Percentiles rank a stretch among this genome's conserved stretches.
phyloP scores from a whole-genome alignment of 768 basidiomycete genomes.

The Gymnopilus junonius region DNA sequence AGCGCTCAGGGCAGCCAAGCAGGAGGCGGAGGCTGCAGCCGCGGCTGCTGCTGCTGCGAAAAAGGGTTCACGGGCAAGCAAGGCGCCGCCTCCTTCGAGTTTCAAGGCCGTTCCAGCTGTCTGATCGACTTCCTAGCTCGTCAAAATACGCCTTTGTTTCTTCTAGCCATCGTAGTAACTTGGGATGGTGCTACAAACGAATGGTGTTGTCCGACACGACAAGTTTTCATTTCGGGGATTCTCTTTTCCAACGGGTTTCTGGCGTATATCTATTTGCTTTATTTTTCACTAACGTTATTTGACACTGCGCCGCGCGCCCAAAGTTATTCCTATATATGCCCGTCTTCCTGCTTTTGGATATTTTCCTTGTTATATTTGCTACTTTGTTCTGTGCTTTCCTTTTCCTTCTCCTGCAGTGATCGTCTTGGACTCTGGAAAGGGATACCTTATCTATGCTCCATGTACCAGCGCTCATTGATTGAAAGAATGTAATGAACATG shows the following conservation, averaged over 20 bases:
- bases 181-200: not conserved
- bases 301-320: conserved; percentile 12
- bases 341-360: not conserved
- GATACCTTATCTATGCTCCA: not conserved
- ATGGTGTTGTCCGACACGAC: not conserved
- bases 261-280: not conserved
- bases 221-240: not conserved
- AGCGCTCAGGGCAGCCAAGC: conserved; percentile 68
- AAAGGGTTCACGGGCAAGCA: conserved; percentile 34
- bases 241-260: not conserved
- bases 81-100: conserved; percentile 37
- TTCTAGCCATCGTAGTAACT: no score
- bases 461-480: not conserved
- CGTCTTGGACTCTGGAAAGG: not conserved
- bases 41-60: conserved; percentile 47
- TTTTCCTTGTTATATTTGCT: not conserved
- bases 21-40: conserved; percentile 53
- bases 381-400: not conserved
- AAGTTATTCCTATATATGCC: conserved; percentile 9
- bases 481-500: not conserved
- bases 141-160: not conserved
- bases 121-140: conserved; percentile 4
- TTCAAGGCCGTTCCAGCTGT: conserved; percentile 39
- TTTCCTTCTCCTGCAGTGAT: not conserved
- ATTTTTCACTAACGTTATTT: not conserved